Conservation (phyloP, 208 protist species). For the Crithidia acanthocephali region DNA sequence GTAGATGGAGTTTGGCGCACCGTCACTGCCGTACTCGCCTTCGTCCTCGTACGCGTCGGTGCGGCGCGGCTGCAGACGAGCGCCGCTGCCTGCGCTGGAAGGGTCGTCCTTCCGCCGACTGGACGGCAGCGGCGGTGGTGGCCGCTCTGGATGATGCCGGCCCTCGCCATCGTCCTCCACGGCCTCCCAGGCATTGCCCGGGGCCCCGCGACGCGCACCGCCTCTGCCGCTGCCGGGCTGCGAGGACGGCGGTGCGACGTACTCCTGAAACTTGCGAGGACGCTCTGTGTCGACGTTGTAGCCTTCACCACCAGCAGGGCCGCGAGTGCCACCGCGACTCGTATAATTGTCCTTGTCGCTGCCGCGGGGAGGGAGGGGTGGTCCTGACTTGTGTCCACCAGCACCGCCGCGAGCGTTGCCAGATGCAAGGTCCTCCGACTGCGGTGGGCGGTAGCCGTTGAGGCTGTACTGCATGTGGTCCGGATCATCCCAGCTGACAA, state of each 20-base stretch:
- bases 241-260: background rate
- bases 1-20: background rate
- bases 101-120: background rate
- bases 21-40: background rate
- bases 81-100: background rate
- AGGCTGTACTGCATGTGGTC: constrained; percentile 31
- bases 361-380: background rate
- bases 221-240: background rate
- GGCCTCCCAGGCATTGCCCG: no score
- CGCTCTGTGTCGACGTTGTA: background rate
- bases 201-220: background rate
- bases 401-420: background rate
- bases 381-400: background rate
- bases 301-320: background rate
- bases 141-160: constrained; percentile 7
- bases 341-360: background rate
- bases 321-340: background rate
- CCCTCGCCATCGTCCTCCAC: background rate
- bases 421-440: background rate
- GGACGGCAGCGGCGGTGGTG: constrained; percentile 6
- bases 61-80: no score
- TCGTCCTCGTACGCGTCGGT: background rate
- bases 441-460: constrained; percentile 11
- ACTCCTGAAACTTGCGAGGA: background rate
- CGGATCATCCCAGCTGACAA: constrained; percentile 19